phyloP scores from a whole-genome alignment of 306 rosid species.

The Prinsepia uniflora region DNA sequence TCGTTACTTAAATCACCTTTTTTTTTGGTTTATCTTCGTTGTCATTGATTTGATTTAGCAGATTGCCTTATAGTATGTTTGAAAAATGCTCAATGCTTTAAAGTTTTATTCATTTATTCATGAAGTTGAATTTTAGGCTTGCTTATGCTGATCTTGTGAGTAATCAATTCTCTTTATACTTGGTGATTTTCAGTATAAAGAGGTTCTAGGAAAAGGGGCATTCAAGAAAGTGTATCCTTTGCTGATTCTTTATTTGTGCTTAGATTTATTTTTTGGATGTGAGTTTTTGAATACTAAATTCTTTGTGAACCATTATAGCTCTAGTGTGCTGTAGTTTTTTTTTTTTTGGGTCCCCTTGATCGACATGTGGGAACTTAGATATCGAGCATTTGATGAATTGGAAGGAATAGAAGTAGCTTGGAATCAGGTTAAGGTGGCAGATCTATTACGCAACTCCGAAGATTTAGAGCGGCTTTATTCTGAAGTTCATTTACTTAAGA shows the following conservation, averaged over 20 bases:
- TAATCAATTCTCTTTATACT: constrained; percentile 11
- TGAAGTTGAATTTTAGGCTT: constrained; percentile 10
- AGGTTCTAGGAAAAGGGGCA: constrained; percentile 87
- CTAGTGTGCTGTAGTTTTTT: neutral
- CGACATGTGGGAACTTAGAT: constrained; percentile 49
- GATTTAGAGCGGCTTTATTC: constrained; percentile 91
- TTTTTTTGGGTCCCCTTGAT: constrained; percentile 45
- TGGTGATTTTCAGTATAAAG: constrained; percentile 70
- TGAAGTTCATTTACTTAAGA: constrained; percentile 90
- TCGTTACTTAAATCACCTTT: neutral
- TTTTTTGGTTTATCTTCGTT: neutral
- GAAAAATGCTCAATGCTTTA: neutral
- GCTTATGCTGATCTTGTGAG: constrained; percentile 11
- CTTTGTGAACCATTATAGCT: neutral
- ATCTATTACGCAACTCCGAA: constrained; percentile 69
- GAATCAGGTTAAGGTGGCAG: constrained; percentile 93
- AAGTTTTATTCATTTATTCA: neutral
- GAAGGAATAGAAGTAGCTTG: constrained; percentile 99
- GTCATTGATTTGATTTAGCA: constrained; percentile 8
- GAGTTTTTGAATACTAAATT: neutral
- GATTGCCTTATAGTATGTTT: neutral
- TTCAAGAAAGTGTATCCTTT: constrained; percentile 99
- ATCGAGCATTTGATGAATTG: constrained; percentile 90
- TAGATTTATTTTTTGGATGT: neutral
- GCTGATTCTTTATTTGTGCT: constrained; percentile 4